phyloP scores from a whole-genome alignment of 768 basidiomycete species.

The Lentinula aciculospora region DNA sequence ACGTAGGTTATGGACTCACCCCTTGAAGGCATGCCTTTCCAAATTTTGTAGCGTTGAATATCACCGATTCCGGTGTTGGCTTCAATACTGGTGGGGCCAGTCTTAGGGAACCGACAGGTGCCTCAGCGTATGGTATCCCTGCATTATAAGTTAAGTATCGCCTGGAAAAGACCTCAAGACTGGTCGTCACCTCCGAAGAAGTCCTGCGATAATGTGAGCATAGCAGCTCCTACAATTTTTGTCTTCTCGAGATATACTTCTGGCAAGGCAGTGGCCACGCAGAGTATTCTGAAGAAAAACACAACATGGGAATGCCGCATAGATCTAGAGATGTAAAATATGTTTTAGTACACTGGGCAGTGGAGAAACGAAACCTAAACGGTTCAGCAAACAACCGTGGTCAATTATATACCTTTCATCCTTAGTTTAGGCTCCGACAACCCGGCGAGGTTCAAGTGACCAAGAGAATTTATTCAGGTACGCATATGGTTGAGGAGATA shows the following conservation, averaged over 20 bases:
- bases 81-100: slow-evolving; percentile 41
- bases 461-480: no score
- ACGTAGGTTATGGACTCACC: neutral
- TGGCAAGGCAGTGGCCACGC: neutral
- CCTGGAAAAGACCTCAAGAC: neutral
- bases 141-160: neutral
- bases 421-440: no score
- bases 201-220: slow-evolving; percentile 28
- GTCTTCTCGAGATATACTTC: slow-evolving; percentile 31
- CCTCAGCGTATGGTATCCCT: slow-evolving; percentile 24
- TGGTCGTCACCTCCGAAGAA: slow-evolving; percentile 37
- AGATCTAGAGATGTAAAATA: neutral
- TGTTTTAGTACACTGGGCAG: no score
- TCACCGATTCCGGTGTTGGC: slow-evolving; percentile 22
- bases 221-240: slow-evolving; percentile 29
- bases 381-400: no score
- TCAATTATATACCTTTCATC: no score
- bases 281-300: neutral
- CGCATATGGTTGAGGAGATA: no score
- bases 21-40: slow-evolving; percentile 45
- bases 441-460: no score
- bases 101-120: slow-evolving; percentile 43
- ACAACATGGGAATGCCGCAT: neutral
- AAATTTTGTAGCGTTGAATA: slow-evolving; percentile 42
- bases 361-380: no score